Percentiles rank a stretch among this genome's conserved stretches.
Conservation (phyloP, 257 asterid genomes). For the Gentiana macrophylla region DNA sequence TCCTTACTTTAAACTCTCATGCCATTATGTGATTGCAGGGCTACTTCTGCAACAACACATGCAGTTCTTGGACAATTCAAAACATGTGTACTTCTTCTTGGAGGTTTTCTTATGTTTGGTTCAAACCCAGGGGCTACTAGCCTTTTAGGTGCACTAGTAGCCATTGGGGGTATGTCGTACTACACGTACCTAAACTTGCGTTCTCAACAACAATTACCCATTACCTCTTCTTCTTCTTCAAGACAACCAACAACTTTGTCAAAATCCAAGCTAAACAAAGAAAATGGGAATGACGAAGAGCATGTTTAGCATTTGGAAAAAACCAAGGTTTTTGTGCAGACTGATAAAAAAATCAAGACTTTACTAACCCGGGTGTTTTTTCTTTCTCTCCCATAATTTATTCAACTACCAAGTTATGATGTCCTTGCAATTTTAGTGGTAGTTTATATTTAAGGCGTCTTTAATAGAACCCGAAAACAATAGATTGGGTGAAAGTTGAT, state of each 20-base stretch:
- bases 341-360: neutral
- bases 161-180: slow-evolving; percentile 70
- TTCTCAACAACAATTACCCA: slow-evolving; percentile 38
- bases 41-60: slow-evolving; percentile 90
- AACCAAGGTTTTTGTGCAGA: neutral
- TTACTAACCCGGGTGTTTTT: neutral
- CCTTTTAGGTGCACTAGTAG: slow-evolving; percentile 64
- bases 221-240: slow-evolving; percentile 19
- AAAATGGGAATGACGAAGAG: slow-evolving; percentile 51
- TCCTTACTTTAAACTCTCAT: neutral
- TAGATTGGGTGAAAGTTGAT: too few relatives aligned
- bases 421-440: too few relatives aligned
- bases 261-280: slow-evolving; percentile 69
- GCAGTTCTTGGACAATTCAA: slow-evolving; percentile 94
- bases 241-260: slow-evolving; percentile 48
- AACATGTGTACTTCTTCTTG: slow-evolving; percentile 80
- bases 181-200: slow-evolving; percentile 82
- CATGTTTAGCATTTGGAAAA: slow-evolving; percentile 16
- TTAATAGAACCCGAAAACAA: too few relatives aligned
- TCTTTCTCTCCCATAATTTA: neutral
- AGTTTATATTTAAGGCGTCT: too few relatives aligned
- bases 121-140: slow-evolving; percentile 81
- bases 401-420: too few relatives aligned
- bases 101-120: slow-evolving; percentile 71
- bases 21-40: slow-evolving; percentile 28